Conservation (phyloP, 225 moss, liverwort and hornwort species). For the Thuidium tamariscinum region DNA sequence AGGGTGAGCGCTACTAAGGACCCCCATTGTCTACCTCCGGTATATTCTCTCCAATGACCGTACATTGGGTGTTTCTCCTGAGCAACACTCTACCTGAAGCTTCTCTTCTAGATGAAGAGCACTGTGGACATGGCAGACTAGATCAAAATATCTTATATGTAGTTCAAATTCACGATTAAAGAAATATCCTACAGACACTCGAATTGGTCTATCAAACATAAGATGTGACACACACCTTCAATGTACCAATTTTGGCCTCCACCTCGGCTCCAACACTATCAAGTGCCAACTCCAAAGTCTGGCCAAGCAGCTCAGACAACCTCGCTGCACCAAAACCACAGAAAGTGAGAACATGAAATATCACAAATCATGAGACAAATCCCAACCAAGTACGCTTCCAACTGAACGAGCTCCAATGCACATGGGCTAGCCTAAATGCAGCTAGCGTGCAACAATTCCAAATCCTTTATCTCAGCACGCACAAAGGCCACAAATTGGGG, state of each 20-base stretch:
- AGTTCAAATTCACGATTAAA: neutral
- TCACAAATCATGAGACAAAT: neutral
- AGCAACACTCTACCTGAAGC: neutral
- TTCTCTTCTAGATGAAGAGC: neutral
- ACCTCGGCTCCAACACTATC: conserved; percentile 72
- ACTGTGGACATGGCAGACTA: neutral
- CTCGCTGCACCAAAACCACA: conserved; percentile 17
- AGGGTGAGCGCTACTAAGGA: neutral
- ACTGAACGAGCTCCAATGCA: neutral
- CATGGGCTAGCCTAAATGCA: neutral
- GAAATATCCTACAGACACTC: neutral
- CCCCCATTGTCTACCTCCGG: neutral
- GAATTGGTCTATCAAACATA: neutral
- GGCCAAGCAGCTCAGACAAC: conserved; percentile 47
- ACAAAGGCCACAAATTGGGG: neutral
- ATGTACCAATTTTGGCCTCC: conserved; percentile 43
- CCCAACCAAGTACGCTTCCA: neutral
- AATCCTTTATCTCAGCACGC: neutral
- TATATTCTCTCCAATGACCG: neutral
- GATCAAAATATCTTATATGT: neutral
- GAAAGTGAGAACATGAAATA: neutral
- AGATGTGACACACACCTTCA: conserved; percentile 38
- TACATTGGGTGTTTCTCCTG: neutral
- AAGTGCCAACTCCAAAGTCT: conserved; percentile 63
- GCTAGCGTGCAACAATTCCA: neutral